Evolutionary conservation across 2,329 filamentous ascomycete genomes (phyloP), one percentile per base, ranked within the genome.

Genomic region (Aspergillus sp.): DNA sequence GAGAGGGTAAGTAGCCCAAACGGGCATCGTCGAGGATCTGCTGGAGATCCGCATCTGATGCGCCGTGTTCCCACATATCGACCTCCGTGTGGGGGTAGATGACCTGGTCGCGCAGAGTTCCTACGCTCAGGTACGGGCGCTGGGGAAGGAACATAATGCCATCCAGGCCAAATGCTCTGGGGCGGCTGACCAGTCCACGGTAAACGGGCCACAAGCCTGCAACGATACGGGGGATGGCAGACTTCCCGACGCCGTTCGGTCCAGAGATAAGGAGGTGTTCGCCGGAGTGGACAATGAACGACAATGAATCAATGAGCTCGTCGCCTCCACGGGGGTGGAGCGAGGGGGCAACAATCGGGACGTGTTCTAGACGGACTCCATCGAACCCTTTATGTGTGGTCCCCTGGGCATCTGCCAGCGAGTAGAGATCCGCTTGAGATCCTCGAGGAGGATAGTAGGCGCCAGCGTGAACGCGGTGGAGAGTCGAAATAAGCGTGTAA

Each of bases 71-170:
- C 29, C 82, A 83, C 93, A 98, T 97, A 59, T 98, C 93, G 38
- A 90, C 74, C 63, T 94, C 91, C 5, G 88, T 91, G 58, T 98
- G 89, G 0, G 93, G 93, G 58, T 98, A 98, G 62, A 97, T 96
- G 59, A 98, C 88, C 70, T 98, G 94, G 60, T 98, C 94, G 28
- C 93, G 85, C 7, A 97, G 75, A 1, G 93, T 97, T 33, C 93
- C 93, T 26, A 91, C 86, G 64, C 84, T 91, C 32, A 97, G 79
- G 60, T 97, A 97, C 0, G 91, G 89, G 10, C 91, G 79, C 66
- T 98, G 93, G 0, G 93, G 93, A 7, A 98, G 77, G 70, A 98
- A 97, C 90, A 98, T 97, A 71, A 98, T 94, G 49, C 93, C 93
- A 54, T 97, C 91, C 52, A 84, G 78, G 35, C 89, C 89, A 38